Conservation (phyloP, 352 stramenopile species). For the Phytophthora sojae region DNA sequence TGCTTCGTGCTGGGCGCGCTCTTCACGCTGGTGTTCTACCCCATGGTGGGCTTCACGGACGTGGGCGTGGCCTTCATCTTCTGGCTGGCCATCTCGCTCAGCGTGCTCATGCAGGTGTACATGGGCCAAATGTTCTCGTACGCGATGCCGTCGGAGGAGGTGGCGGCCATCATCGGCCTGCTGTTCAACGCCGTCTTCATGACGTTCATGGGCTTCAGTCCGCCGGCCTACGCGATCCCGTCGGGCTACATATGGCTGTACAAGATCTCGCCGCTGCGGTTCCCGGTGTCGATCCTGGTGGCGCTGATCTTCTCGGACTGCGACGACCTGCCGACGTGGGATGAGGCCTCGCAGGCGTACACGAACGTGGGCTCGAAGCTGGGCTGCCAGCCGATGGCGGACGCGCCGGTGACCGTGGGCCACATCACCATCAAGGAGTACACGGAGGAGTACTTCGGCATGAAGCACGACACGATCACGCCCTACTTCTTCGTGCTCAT, state of each 20-base stretch:
- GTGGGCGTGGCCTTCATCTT: conserved; percentile 27
- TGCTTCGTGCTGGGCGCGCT: conserved; percentile 49
- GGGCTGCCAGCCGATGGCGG: conserved; percentile 31
- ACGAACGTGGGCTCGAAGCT: conserved; percentile 36
- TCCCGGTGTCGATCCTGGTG: conserved; percentile 41
- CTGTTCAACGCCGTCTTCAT: conserved; percentile 47
- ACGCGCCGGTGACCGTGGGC: conserved; percentile 30
- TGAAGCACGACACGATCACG: conserved; percentile 36
- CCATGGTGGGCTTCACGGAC: conserved; percentile 47
- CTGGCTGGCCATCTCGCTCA: conserved; percentile 35
- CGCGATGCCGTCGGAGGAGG: conserved; percentile 40
- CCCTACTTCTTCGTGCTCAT: conserved; percentile 31
- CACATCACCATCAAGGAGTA: conserved; percentile 36
- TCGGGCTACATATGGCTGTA: conserved; percentile 47
- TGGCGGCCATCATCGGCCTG: conserved; percentile 40
- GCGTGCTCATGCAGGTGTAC: conserved; percentile 46
- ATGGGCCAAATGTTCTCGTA: conserved; percentile 46
- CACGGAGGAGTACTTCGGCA: conserved; percentile 30
- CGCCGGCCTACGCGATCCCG: conserved; percentile 36
- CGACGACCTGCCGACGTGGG: conserved; percentile 31
- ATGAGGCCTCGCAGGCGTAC: conserved; percentile 26
- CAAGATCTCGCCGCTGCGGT: conserved; percentile 43
- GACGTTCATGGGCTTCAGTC: conserved; percentile 49
- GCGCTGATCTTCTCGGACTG: conserved; percentile 38
- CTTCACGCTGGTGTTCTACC: conserved; percentile 48